phyloP scores from a whole-genome alignment of 2,329 filamentous ascomycete species.

The Penicillium polonicum region DNA sequence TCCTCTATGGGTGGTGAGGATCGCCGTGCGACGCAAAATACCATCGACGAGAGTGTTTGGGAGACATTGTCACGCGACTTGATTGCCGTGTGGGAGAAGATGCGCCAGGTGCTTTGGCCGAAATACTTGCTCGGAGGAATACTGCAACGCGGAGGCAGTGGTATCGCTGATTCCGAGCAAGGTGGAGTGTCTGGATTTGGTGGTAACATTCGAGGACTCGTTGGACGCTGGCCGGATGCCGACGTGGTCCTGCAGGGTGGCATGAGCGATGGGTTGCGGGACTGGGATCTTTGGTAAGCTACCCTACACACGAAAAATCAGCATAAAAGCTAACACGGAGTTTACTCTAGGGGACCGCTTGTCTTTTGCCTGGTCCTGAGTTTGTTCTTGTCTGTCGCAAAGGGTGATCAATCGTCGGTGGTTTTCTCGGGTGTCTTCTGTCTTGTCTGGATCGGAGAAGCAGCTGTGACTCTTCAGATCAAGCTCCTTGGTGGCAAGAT shows the following conservation, averaged over 20 bases:
- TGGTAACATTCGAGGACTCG: slow-evolving; percentile 53
- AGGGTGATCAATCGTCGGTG: slow-evolving; percentile 74
- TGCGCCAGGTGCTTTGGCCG: slow-evolving; percentile 94
- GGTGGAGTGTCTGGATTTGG: slow-evolving; percentile 52
- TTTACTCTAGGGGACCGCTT: slow-evolving; percentile 69
- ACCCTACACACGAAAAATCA: not conserved
- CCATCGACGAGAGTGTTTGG: slow-evolving; percentile 97
- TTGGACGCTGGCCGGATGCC: slow-evolving; percentile 67
- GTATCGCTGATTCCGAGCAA: slow-evolving; percentile 55
- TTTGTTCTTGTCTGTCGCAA: slow-evolving; percentile 80
- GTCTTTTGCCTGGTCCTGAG: slow-evolving; percentile 90
- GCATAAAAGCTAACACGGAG: not conserved
- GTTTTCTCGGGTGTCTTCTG: slow-evolving; percentile 97
- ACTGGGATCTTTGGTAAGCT: slow-evolving; percentile 88
- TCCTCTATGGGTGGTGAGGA: slow-evolving; percentile 91
- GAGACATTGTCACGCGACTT: slow-evolving; percentile 92
- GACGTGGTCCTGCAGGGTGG: slow-evolving; percentile 64
- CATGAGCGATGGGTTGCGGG: slow-evolving; percentile 85
- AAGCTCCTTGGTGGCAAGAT: slow-evolving; percentile 95
- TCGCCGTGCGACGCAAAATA: slow-evolving; percentile 82
- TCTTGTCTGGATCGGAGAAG: slow-evolving; percentile 94
- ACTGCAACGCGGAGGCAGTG: slow-evolving; percentile 57
- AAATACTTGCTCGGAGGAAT: slow-evolving; percentile 81
- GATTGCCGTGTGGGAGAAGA: slow-evolving; percentile 93
- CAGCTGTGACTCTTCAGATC: slow-evolving; percentile 96